These are phyloP conservation scores for Penicillium nordicum DNA, from an alignment of 2,329 filamentous ascomycete species.

Conservation along the genomic window DNA sequence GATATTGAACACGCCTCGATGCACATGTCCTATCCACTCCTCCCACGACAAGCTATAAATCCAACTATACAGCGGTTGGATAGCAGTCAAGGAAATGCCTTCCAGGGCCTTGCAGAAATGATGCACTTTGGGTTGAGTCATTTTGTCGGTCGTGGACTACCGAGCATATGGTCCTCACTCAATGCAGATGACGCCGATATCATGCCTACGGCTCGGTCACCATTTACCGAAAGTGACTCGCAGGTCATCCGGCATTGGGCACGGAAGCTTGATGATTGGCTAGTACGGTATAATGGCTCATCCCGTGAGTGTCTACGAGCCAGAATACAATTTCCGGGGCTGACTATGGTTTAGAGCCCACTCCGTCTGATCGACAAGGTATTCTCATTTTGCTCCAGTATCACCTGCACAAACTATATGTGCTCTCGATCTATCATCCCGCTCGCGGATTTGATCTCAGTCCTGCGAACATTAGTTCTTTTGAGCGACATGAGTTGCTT, in stretches of 20 bases:
- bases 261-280: constrained; percentile 28
- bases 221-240: constrained; percentile 28
- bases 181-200: constrained; percentile 17
- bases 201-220: constrained; percentile 9
- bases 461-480: constrained; percentile 25
- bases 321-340: not conserved
- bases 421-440: constrained; percentile 31
- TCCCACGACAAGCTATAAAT: constrained; percentile 25
- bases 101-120: constrained; percentile 28
- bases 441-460: constrained; percentile 29
- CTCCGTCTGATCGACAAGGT: constrained; percentile 28
- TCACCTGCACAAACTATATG: constrained; percentile 31
- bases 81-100: constrained; percentile 23
- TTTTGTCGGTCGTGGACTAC: constrained; percentile 29
- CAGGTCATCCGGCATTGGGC: constrained; percentile 30
- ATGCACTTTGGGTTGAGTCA: constrained; percentile 32
- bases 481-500: constrained; percentile 28
- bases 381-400: constrained; percentile 32
- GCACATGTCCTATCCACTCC: constrained; percentile 30
- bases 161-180: constrained; percentile 30
- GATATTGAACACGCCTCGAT: constrained; percentile 33
- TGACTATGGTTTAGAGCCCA: constrained; percentile 17
- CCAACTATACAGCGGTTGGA: constrained; percentile 20
- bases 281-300: constrained; percentile 29
- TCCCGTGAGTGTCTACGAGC: constrained; percentile 19